Conservation (phyloP, 805 yeast genomes). For the Kluyveromyces starmeri region DNA sequence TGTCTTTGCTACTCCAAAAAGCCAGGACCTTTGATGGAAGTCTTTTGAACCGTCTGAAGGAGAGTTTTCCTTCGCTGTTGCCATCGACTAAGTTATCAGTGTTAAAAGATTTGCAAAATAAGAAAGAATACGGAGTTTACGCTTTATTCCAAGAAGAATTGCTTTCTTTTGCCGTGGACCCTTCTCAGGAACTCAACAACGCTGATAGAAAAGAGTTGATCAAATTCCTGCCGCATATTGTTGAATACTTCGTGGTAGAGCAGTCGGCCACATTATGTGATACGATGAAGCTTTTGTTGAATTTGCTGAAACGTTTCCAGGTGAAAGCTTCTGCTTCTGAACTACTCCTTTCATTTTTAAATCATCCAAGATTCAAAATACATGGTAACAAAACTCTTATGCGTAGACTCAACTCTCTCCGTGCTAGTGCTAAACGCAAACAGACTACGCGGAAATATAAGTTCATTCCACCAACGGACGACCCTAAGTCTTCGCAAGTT, state of each 20-base stretch:
- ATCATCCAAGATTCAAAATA: slow-evolving; percentile 1
- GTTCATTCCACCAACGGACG: slow-evolving; percentile 1
- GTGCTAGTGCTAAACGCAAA: background rate
- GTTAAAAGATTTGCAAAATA: background rate
- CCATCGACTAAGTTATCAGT: slow-evolving; percentile 2
- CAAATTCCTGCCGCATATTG: background rate
- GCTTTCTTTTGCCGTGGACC: slow-evolving; percentile 8
- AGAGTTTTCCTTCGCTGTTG: slow-evolving; percentile 1
- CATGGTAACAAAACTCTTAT: slow-evolving; percentile 4
- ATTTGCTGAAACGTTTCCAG: background rate
- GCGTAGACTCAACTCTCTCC: slow-evolving; percentile 1
- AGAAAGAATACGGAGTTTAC: slow-evolving; percentile 9
- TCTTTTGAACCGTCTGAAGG: slow-evolving; percentile 7
- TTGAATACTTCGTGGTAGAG: background rate
- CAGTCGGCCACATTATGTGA: background rate
- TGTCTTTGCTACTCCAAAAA: slow-evolving; percentile 9
- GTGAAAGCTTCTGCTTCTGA: slow-evolving; percentile 1
- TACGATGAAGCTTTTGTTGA: background rate
- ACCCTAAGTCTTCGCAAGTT: too few relatives aligned
- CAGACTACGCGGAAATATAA: background rate
- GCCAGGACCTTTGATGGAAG: slow-evolving; percentile 9
- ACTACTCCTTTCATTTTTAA: background rate
- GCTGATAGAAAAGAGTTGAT: background rate
- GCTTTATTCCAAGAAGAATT: slow-evolving; percentile 8
- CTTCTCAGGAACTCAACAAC: background rate